A percentile compares a stretch with the other conserved stretches of the same genome.
These are phyloP conservation scores for Triadica sebifera DNA, from an alignment of 345 rosid genomes.

Conservation along the genomic window DNA sequence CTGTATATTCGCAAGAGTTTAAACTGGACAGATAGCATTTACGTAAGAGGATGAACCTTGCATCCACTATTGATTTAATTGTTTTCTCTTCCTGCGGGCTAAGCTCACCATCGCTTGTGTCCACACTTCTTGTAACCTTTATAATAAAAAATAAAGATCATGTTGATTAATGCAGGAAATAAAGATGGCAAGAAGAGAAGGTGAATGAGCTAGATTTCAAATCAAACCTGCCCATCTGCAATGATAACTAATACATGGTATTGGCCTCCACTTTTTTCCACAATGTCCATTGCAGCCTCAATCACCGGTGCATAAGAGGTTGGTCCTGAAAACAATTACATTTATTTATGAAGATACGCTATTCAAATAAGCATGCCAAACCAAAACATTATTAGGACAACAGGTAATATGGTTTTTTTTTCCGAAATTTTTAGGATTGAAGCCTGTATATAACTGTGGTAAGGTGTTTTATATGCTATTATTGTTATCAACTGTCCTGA, in stretches of 20 bases:
- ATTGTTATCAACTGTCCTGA: no score
- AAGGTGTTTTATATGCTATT: not conserved
- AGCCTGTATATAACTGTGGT: not conserved
- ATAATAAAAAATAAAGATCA: not conserved
- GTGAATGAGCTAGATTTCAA: not conserved
- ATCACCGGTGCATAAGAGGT: slow-evolving; percentile 73
- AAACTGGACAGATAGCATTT: not conserved
- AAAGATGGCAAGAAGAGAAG: not conserved
- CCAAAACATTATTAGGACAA: not conserved
- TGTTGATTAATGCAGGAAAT: not conserved
- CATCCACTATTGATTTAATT: slow-evolving; percentile 52
- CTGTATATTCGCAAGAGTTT: not conserved
- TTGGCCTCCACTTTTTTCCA: slow-evolving; percentile 64
- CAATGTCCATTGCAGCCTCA: slow-evolving; percentile 64
- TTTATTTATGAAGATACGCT: slow-evolving; percentile 7
- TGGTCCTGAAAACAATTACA: slow-evolving; percentile 50
- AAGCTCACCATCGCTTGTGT: slow-evolving; percentile 42
- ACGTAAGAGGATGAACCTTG: slow-evolving; percentile 42
- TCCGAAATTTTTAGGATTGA: no score
- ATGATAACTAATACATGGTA: slow-evolving; percentile 71
- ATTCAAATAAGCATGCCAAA: not conserved
- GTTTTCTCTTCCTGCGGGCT: slow-evolving; percentile 64
- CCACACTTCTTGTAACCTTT: slow-evolving; percentile 60
- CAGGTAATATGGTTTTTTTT: no score
- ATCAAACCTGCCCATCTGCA: slow-evolving; percentile 80